Percentiles rank a stretch among this genome's conserved stretches.
Conservation (phyloP, 2,329 filamentous ascomycete genomes). For the Cadophora gregata region DNA sequence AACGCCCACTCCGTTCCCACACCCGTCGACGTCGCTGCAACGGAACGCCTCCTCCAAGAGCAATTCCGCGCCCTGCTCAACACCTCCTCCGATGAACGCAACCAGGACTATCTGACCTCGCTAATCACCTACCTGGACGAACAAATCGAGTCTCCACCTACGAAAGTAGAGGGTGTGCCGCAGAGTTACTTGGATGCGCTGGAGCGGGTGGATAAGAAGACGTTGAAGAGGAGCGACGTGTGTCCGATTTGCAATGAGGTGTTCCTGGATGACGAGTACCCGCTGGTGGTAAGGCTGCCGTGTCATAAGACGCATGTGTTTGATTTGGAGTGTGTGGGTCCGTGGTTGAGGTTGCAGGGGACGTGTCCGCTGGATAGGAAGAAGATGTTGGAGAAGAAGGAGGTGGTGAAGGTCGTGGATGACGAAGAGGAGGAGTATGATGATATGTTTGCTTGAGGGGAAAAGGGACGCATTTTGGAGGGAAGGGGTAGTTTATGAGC, state of each 20-base stretch:
- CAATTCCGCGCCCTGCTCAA: slow-evolving; percentile 56
- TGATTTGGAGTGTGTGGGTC: slow-evolving; percentile 71
- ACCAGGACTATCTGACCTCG: slow-evolving; percentile 55
- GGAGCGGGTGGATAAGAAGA: slow-evolving; percentile 61
- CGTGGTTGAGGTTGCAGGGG: slow-evolving; percentile 69
- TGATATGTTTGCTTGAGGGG: slow-evolving; percentile 52
- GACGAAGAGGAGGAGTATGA: slow-evolving; percentile 57
- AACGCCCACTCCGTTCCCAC: slow-evolving; percentile 65
- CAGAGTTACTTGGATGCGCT: slow-evolving; percentile 65
- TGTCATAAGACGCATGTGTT: slow-evolving; percentile 64
- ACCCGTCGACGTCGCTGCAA: slow-evolving; percentile 61
- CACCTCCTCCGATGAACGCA: slow-evolving; percentile 45
- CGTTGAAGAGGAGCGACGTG: slow-evolving; percentile 54
- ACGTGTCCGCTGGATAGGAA: slow-evolving; percentile 68
- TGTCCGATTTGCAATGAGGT: slow-evolving; percentile 69
- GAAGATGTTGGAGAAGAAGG: slow-evolving; percentile 63
- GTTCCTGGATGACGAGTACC: slow-evolving; percentile 66
- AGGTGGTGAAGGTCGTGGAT: slow-evolving; percentile 48
- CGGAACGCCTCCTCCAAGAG: slow-evolving; percentile 66
- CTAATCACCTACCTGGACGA: slow-evolving; percentile 56
- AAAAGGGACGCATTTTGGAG: neutral
- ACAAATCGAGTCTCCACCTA: slow-evolving; percentile 59
- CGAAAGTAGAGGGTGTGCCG: slow-evolving; percentile 58
- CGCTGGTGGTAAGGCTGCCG: slow-evolving; percentile 67
- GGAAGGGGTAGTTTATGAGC: slow-evolving; percentile 4